Percentiles rank a stretch among this genome's conserved stretches.
phyloP scores from a whole-genome alignment of 108 stramenopile genomes.

The Fragilaria crotonensis region DNA sequence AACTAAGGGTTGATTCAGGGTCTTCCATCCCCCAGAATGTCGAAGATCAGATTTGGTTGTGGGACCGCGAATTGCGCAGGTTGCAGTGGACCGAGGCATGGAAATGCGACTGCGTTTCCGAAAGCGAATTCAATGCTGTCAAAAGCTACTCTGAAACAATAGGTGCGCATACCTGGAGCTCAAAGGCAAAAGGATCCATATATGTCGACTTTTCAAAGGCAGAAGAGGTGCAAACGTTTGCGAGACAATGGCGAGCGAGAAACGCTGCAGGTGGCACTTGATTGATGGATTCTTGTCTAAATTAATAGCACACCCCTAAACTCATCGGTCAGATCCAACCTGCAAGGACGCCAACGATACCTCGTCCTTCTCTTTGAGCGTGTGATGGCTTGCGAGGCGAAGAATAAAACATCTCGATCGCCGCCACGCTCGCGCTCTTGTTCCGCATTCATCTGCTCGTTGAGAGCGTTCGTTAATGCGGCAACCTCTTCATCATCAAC shows the following conservation, averaged over 20 bases:
- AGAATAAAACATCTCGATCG: constrained; percentile 80
- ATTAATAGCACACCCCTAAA: too few species aligned
- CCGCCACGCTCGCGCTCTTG: constrained; percentile 28
- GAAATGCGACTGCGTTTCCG: constrained; percentile 50
- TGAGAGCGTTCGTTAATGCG: constrained; percentile 42
- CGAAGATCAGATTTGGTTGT: constrained; percentile 81
- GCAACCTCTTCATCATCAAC: constrained; percentile 57
- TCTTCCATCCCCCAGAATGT: constrained; percentile 78
- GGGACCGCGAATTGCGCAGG: constrained; percentile 74
- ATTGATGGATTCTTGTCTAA: too few species aligned
- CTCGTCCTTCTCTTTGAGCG: too few species aligned
- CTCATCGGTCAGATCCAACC: too few species aligned
- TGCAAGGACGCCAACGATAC: too few species aligned
- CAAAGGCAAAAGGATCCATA: constrained; percentile 41
- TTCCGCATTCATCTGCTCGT: constrained; percentile 69
- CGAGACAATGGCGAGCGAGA: constrained; percentile 66
- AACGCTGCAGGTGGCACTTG: constrained; percentile 24
- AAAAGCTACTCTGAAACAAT: constrained; percentile 37
- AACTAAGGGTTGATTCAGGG: constrained; percentile 29
- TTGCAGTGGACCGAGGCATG: constrained; percentile 72
- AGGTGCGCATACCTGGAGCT: constrained; percentile 58
- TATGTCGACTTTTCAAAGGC: constrained; percentile 49
- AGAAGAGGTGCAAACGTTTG: constrained; percentile 53
- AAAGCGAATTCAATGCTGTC: constrained; percentile 66
- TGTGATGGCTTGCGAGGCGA: constrained; percentile 36